A percentile compares a stretch with the other conserved stretches of the same genome.
Conservation (phyloP, 371 early-diverging fungal genomes). For the Saksenaea vasiformis region DNA sequence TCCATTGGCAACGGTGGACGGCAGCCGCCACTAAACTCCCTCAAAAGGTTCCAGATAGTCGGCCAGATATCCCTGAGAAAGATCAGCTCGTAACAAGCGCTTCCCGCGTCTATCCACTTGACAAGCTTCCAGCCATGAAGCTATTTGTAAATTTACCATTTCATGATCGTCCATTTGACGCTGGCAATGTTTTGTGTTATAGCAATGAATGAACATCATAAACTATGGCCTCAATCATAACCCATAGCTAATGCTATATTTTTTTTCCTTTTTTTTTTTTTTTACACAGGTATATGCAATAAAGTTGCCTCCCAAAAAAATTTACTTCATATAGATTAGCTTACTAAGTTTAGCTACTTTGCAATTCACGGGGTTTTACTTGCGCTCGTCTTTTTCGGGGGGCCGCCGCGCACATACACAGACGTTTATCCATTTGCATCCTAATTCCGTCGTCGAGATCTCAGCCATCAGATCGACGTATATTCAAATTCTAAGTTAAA, state of each 20-base stretch:
- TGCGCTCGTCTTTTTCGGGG: no score
- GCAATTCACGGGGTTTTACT: no score
- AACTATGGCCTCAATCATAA: background rate
- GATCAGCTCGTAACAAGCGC: slow-evolving; percentile 9
- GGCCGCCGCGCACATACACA: no score
- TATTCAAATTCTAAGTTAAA: no score
- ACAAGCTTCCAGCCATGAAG: slow-evolving; percentile 17
- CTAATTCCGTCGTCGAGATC: no score
- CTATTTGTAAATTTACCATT: slow-evolving; percentile 21
- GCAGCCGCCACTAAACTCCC: background rate
- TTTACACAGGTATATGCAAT: no score
- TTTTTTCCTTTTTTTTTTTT: no score
- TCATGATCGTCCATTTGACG: slow-evolving; percentile 23
- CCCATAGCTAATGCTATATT: background rate
- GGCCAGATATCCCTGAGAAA: background rate
- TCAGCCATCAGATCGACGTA: no score
- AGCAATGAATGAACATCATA: background rate
- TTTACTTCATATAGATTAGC: no score
- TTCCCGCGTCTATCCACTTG: slow-evolving; percentile 23
- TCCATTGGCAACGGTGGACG: slow-evolving; percentile 13
- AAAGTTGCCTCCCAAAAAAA: no score
- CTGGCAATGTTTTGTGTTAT: background rate
- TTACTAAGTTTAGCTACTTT: no score
- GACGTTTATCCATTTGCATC: no score
- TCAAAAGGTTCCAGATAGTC: background rate